A percentile compares a stretch with the other conserved stretches of the same genome.
These are phyloP conservation scores for Thraustochytrium sp. DNA, from an alignment of 352 stramenopile genomes.

Conservation along the genomic window DNA sequence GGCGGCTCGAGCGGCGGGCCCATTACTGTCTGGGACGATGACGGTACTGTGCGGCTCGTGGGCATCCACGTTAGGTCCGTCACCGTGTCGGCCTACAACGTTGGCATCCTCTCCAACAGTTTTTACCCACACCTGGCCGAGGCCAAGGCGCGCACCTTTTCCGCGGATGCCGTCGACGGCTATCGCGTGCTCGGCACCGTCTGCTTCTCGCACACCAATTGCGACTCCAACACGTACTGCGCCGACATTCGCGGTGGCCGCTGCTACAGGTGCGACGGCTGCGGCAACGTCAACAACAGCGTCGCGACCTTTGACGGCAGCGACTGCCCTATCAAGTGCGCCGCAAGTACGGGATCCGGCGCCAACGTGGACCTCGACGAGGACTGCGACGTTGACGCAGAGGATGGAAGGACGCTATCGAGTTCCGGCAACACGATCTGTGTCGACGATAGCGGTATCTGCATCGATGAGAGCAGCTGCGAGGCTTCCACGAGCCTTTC, in stretches of 20 bases:
- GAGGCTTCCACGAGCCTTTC: background rate
- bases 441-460: background rate
- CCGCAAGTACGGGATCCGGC: background rate
- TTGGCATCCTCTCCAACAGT: background rate
- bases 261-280: constrained; percentile 5
- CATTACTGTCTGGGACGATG: background rate
- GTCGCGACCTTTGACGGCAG: constrained; percentile 8
- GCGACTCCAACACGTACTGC: background rate
- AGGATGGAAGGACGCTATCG: background rate
- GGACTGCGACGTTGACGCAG: background rate
- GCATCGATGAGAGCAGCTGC: background rate
- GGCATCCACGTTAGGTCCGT: background rate
- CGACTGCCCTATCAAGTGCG: constrained; percentile 12
- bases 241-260: background rate
- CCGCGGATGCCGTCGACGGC: background rate
- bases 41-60: background rate
- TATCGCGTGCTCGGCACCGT: background rate
- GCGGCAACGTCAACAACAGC: background rate
- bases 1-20: constrained; percentile 8
- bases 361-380: background rate
- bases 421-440: background rate
- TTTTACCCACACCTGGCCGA: background rate
- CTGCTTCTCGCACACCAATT: background rate
- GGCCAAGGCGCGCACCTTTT: background rate
- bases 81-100: background rate